Evolutionary conservation across 169 alveolate genomes (phyloP).

Genomic region (Eimeria falciformis): DNA sequence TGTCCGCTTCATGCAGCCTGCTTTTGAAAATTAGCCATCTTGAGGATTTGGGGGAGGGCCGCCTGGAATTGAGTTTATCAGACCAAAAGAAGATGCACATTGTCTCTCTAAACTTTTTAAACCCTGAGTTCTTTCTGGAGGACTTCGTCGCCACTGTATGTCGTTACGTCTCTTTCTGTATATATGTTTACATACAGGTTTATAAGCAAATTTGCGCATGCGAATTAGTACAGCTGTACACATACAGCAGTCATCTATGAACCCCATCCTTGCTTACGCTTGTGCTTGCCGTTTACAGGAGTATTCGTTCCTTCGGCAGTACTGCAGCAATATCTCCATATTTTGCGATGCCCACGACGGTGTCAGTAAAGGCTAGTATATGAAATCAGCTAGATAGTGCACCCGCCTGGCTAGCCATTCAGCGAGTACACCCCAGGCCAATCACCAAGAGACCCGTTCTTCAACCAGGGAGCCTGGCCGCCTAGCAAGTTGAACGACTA

Average conservation of each 20-base stretch:
- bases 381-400: neutral
- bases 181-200: neutral
- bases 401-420: neutral
- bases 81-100: conserved; percentile 22
- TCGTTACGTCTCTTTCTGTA: neutral
- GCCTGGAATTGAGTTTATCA: neutral
- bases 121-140: conserved; percentile 70
- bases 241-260: too few relatives aligned
- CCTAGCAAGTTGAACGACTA: neutral
- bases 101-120: conserved; percentile 52
- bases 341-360: conserved; percentile 74
- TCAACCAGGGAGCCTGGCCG: neutral
- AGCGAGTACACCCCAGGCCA: neutral
- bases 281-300: conserved; percentile 20
- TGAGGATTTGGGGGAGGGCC: neutral
- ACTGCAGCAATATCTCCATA: conserved; percentile 73
- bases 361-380: conserved; percentile 2
- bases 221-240: neutral
- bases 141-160: conserved; percentile 48
- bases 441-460: neutral
- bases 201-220: neutral
- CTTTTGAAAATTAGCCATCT: neutral
- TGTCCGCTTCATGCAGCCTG: neutral
- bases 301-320: conserved; percentile 67
- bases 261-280: too few relatives aligned